Percentiles rank a stretch among this genome's conserved stretches.
phyloP scores from a whole-genome alignment of 2,329 filamentous ascomycete genomes.

The Atkinsonella texensis region DNA sequence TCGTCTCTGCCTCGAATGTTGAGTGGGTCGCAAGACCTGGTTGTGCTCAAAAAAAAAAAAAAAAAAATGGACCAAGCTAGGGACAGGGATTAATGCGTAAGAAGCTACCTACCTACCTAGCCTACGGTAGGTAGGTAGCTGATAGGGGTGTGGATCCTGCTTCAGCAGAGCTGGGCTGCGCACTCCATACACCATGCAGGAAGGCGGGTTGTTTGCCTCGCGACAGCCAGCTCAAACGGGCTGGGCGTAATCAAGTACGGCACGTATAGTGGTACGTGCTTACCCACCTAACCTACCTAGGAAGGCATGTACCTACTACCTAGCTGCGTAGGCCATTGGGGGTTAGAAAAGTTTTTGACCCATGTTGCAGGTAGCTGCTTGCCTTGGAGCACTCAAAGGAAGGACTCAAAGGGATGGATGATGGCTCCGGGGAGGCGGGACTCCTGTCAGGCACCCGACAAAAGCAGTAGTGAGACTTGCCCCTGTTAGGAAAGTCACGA shows the following conservation, averaged over 20 bases:
- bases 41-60: too few relatives aligned
- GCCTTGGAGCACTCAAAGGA: neutral
- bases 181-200: too few relatives aligned
- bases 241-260: neutral
- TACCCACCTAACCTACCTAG: too few relatives aligned
- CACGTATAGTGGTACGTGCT: too few relatives aligned
- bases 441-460: slow-evolving; percentile 8
- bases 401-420: neutral
- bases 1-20: too few relatives aligned
- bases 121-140: too few relatives aligned
- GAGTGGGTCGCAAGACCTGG: neutral
- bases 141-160: neutral
- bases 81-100: slow-evolving; percentile 3
- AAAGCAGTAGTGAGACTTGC: slow-evolving; percentile 1
- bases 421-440: slow-evolving; percentile 7
- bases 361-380: neutral
- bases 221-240: slow-evolving; percentile 1
- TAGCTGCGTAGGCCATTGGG: too few relatives aligned
- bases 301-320: too few relatives aligned
- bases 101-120: too few relatives aligned
- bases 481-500: slow-evolving; percentile 4
- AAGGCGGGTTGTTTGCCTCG: slow-evolving; percentile 1
- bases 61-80: neutral
- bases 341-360: neutral
- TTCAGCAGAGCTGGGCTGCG: neutral